Conservation (phyloP, 441 rosid species). For the Adansonia madagascariensis region DNA sequence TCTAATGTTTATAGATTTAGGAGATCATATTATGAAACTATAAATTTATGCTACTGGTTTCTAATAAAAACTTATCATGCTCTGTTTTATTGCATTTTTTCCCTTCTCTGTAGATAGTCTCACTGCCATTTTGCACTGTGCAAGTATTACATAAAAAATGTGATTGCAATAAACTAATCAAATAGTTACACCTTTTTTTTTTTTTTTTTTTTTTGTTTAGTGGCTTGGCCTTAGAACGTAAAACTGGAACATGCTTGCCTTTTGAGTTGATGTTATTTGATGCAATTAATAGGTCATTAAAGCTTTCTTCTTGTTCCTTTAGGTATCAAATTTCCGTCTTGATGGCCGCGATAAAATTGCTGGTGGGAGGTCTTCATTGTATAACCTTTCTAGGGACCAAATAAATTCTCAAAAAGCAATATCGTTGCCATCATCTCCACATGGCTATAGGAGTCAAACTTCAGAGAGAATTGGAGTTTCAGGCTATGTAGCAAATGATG, state of each 20-base stretch:
- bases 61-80: not conserved
- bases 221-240: conserved; percentile 10
- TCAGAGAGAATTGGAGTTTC: conserved; percentile 62
- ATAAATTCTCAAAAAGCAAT: conserved; percentile 86
- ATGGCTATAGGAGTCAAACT: conserved; percentile 67
- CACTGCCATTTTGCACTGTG: not conserved
- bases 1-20: not conserved
- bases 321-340: conserved; percentile 66
- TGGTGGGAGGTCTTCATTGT: conserved; percentile 67
- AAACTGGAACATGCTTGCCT: not conserved
- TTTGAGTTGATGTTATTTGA: conserved; percentile 1
- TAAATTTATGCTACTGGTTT: conserved; percentile 13
- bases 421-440: conserved; percentile 96
- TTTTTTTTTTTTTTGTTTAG: not conserved
- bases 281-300: conserved; percentile 20
- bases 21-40: not conserved
- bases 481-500: conserved; percentile 49
- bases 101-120: not conserved
- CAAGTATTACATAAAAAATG: not conserved
- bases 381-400: conserved; percentile 54
- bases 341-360: conserved; percentile 62
- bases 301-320: conserved; percentile 24
- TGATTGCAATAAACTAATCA: conserved; percentile 18
- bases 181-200: conserved; percentile 6
- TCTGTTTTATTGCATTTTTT: not conserved